These are phyloP conservation scores for Boletus vermiculosoides DNA, from an alignment of 768 basidiomycete species.

Conservation along the genomic window DNA sequence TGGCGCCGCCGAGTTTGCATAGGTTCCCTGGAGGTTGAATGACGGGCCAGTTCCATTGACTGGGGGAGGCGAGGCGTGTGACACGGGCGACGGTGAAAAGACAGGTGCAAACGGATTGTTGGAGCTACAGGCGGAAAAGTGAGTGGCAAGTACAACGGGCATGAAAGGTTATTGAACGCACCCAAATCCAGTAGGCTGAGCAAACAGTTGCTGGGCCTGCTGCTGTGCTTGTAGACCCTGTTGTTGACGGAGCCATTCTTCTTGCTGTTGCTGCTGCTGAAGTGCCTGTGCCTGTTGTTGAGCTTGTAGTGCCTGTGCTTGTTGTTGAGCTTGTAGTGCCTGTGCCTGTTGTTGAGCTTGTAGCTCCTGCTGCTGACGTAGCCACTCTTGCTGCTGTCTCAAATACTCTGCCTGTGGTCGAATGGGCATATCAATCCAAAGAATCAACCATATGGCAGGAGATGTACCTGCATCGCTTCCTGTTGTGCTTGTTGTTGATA, in stretches of 20 bases:
- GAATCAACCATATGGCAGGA: background rate
- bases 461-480: constrained; percentile 67
- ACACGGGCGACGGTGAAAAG: constrained; percentile 29
- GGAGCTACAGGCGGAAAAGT: constrained; percentile 51
- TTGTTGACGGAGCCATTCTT: constrained; percentile 63
- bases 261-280: constrained; percentile 49
- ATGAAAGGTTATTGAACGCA: constrained; percentile 32
- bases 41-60: constrained; percentile 41
- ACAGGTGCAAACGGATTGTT: constrained; percentile 91
- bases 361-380: constrained; percentile 60
- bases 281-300: constrained; percentile 38
- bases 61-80: constrained; percentile 36
- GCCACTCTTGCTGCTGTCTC: constrained; percentile 64
- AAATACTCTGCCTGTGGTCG: constrained; percentile 40
- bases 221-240: constrained; percentile 50
- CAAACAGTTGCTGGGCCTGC: constrained; percentile 45
- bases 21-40: constrained; percentile 73
- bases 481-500: constrained; percentile 93
- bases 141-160: constrained; percentile 11
- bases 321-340: constrained; percentile 34
- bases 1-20: constrained; percentile 43
- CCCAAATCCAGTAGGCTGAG: constrained; percentile 77
- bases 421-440: constrained; percentile 8
- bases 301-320: constrained; percentile 36
- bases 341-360: constrained; percentile 46